A percentile compares a stretch with the other conserved stretches of the same genome.
These are phyloP conservation scores for Pycnococcus provasolii DNA, from an alignment of 139 green algal species.

Conservation along the genomic window DNA sequence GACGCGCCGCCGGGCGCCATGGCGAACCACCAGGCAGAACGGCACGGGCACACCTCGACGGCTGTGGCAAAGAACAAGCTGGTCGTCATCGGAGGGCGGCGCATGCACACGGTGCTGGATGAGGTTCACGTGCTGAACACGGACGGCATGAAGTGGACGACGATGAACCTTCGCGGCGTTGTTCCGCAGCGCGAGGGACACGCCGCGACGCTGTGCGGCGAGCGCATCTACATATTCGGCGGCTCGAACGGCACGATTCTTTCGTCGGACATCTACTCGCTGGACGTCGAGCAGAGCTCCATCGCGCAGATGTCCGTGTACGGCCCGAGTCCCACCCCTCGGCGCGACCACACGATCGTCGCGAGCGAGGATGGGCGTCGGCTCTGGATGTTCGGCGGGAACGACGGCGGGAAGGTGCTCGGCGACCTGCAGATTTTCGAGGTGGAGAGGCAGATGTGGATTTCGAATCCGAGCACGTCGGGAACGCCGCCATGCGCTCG, in stretches of 20 bases:
- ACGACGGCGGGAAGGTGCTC: conserved; percentile 15
- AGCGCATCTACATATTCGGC: conserved; percentile 1
- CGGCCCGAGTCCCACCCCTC: conserved; percentile 1
- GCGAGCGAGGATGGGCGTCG: conserved; percentile 27
- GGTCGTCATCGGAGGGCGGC: conserved; percentile 11
- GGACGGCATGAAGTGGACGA: conserved; percentile 22
- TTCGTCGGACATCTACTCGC: conserved; percentile 8
- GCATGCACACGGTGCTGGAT: background rate
- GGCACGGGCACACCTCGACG: conserved; percentile 1
- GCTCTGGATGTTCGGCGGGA: conserved; percentile 43
- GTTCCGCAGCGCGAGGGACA: background rate
- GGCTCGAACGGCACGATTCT: background rate
- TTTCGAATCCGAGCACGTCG: background rate
- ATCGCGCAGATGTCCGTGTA: background rate
- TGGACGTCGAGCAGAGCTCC: conserved; percentile 11
- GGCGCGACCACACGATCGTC: conserved; percentile 1
- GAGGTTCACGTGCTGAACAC: conserved; percentile 20
- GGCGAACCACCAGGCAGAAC: background rate
- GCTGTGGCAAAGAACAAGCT: conserved; percentile 17
- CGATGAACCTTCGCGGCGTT: background rate
- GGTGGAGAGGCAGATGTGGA: conserved; percentile 21
- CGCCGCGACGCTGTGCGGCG: background rate
- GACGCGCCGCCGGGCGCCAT: background rate
- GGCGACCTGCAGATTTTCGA: conserved; percentile 24
- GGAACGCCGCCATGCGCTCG: background rate